phyloP scores from a whole-genome alignment of 768 basidiomycete species.

The Podaxis sp. region DNA sequence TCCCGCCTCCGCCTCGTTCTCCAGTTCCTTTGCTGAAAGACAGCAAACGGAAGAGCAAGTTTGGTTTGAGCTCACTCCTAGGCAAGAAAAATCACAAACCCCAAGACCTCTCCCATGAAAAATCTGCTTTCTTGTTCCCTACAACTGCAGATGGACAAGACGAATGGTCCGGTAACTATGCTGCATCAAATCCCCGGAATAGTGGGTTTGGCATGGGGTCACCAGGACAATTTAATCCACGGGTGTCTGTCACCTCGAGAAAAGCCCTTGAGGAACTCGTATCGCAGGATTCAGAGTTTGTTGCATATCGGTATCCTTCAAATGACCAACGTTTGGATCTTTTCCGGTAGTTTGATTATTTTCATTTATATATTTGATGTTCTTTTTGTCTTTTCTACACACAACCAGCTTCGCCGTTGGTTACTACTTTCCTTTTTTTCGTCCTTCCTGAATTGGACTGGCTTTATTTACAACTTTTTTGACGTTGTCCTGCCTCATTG shows the following conservation, averaged over 20 bases:
- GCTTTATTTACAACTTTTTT: not conserved
- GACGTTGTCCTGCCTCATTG: not conserved
- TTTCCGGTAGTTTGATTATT: constrained; percentile 31
- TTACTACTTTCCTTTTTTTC: not conserved
- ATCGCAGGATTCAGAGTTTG: constrained; percentile 82
- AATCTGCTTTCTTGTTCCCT: constrained; percentile 10
- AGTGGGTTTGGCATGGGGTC: constrained; percentile 42
- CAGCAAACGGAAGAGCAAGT: constrained; percentile 72
- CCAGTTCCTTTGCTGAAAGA: constrained; percentile 28
- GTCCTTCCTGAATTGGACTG: constrained; percentile 3
- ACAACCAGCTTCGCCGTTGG: not conserved
- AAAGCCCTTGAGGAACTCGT: constrained; percentile 78
- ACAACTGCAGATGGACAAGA: constrained; percentile 9
- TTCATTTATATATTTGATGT: not conserved
- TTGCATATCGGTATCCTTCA: constrained; percentile 86
- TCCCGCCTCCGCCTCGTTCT: constrained; percentile 21
- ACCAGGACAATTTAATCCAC: constrained; percentile 32
- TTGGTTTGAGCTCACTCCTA: constrained; percentile 66
- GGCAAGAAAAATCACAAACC: constrained; percentile 45
- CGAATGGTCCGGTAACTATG: constrained; percentile 27
- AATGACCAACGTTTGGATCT: constrained; percentile 68
- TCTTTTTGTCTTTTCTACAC: not conserved
- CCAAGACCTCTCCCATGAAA: constrained; percentile 20
- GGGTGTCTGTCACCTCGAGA: constrained; percentile 64
- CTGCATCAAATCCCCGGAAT: constrained; percentile 49